Evolutionary conservation across 78 protist genomes (phyloP).

Genomic region (Chrysochromulina parva): DNA sequence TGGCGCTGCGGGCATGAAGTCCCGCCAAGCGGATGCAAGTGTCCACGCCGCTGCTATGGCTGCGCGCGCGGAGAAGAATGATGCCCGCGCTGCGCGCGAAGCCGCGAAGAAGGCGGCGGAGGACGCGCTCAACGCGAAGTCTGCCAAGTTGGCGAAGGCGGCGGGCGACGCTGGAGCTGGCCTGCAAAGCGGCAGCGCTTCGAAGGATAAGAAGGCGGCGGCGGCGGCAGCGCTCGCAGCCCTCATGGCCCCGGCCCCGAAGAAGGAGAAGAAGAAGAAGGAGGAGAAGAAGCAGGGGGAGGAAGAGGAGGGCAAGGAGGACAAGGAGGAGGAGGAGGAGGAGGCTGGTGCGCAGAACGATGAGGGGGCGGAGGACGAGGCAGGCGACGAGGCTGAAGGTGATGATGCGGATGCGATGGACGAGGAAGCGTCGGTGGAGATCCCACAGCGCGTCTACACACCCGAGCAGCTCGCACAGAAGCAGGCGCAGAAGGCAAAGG

Average conservation of each 20-base stretch:
- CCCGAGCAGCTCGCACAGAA: too few relatives aligned
- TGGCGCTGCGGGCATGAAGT: slow-evolving; percentile 1
- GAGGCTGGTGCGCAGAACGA: too few relatives aligned
- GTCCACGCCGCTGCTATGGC: not conserved
- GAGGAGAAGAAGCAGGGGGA: not conserved
- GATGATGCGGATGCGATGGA: too few relatives aligned
- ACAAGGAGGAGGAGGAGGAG: too few relatives aligned
- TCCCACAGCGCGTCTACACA: too few relatives aligned
- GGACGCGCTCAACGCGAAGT: not conserved
- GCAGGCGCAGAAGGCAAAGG: too few relatives aligned
- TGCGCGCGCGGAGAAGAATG: not conserved
- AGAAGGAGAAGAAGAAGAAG: not conserved
- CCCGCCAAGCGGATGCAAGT: not conserved
- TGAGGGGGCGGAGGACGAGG: too few relatives aligned
- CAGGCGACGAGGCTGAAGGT: too few relatives aligned
- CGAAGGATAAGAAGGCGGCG: not conserved
- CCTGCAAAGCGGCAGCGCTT: not conserved
- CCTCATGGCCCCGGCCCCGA: not conserved
- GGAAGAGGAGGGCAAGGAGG: not conserved
- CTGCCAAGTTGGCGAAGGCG: not conserved
- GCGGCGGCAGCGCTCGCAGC: not conserved
- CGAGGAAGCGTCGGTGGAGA: too few relatives aligned
- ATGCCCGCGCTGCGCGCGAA: not conserved
- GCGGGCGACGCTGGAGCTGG: not conserved
- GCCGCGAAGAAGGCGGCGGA: not conserved